A percentile compares a stretch with the other conserved stretches of the same genome.
Conservation (phyloP, 169 alveolate genomes). For the Plasmodium malariae region DNA sequence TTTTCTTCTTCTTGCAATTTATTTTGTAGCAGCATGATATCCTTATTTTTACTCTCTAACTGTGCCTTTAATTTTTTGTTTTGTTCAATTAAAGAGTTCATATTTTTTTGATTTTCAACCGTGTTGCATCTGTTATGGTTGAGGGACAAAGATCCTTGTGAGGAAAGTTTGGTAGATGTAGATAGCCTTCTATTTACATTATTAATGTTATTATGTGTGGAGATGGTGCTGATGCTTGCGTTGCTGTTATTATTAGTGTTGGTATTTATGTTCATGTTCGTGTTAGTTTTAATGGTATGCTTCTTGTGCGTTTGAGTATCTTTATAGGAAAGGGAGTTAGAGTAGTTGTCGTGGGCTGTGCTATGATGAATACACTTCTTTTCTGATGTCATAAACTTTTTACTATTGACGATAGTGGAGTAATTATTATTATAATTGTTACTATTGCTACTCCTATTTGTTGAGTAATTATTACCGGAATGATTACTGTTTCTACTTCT, state of each 20-base stretch:
- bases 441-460: background rate
- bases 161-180: slow-evolving; percentile 15
- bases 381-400: background rate
- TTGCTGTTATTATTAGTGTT: background rate
- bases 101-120: slow-evolving; percentile 27
- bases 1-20: slow-evolving; percentile 83
- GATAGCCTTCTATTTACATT: slow-evolving; percentile 14
- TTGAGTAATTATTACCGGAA: background rate
- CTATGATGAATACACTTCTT: background rate
- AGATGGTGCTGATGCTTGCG: background rate
- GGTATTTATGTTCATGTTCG: no score
- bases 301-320: background rate
- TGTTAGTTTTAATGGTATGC: no score
- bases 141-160: slow-evolving; percentile 28
- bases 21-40: slow-evolving; percentile 79
- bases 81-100: slow-evolving; percentile 32
- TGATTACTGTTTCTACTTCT: background rate
- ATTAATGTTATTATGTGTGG: background rate
- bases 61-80: slow-evolving; percentile 46
- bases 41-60: slow-evolving; percentile 78
- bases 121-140: slow-evolving; percentile 27
- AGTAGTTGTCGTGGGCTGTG: background rate
- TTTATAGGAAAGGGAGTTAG: background rate
- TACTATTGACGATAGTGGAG: no score
- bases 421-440: slow-evolving; percentile 14